Conservation (phyloP, 1,139 yeast species). For the Kurtzmaniella quercitrusa region DNA sequence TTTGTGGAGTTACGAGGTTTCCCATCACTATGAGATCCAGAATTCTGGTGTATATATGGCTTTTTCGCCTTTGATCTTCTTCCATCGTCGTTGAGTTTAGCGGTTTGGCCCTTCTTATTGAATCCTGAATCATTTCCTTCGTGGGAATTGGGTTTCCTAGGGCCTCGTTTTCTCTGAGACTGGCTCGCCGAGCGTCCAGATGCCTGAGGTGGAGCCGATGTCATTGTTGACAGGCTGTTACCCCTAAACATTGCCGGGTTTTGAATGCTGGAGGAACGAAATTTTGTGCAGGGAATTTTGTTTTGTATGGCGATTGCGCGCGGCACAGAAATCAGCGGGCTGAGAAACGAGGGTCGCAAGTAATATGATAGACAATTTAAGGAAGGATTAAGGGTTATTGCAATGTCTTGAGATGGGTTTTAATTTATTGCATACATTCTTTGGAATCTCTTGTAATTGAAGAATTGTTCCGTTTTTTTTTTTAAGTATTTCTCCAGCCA, state of each 20-base stretch:
- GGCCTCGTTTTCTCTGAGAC: conserved; percentile 2
- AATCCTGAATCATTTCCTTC: background rate
- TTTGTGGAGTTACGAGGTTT: background rate
- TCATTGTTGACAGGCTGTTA: conserved; percentile 1
- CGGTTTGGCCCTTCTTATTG: background rate
- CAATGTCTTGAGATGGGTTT: no score
- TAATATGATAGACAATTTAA: no score
- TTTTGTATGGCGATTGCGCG: no score
- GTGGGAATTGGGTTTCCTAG: background rate
- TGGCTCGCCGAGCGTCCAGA: background rate
- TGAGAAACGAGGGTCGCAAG: background rate
- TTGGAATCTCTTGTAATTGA: no score
- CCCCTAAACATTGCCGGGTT: conserved; percentile 1
- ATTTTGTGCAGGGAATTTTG: background rate
- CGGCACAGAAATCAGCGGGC: background rate
- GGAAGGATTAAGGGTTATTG: no score
- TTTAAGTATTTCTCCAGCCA: no score
- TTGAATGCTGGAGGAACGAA: background rate
- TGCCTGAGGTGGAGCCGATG: background rate
- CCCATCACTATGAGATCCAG: background rate
- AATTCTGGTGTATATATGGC: background rate
- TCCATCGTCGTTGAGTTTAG: conserved; percentile 1
- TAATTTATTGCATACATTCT: no score
- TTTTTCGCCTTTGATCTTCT: background rate
- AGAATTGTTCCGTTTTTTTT: no score